These are phyloP conservation scores for Chaetoscypha palmicola DNA, from an alignment of 2,329 filamentous ascomycete genomes.

Conservation along the genomic window DNA sequence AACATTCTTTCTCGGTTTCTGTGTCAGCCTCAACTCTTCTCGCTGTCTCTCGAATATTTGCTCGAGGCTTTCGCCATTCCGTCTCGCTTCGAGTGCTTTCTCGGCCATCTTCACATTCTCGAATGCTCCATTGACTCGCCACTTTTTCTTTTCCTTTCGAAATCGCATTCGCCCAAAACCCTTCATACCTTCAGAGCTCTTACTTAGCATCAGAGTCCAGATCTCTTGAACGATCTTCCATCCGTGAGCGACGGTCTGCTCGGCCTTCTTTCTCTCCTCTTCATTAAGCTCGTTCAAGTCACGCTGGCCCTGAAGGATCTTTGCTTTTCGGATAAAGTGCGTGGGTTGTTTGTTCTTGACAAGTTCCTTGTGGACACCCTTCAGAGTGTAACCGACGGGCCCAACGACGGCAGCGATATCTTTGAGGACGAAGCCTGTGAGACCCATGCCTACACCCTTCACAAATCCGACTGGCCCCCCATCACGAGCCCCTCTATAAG, in stretches of 20 bases:
- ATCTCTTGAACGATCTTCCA: slow-evolving; percentile 39
- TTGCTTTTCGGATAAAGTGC: slow-evolving; percentile 47
- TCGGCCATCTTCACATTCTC: slow-evolving; percentile 43
- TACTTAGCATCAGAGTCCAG: slow-evolving; percentile 34
- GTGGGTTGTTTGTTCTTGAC: slow-evolving; percentile 47
- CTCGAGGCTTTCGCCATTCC: slow-evolving; percentile 37
- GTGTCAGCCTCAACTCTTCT: slow-evolving; percentile 14
- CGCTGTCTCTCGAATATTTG: slow-evolving; percentile 21
- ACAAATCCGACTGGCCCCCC: slow-evolving; percentile 47
- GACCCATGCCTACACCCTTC: slow-evolving; percentile 50
- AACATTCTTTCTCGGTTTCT: slow-evolving; percentile 16
- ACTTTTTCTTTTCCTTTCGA: slow-evolving; percentile 35
- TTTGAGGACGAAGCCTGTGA: slow-evolving; percentile 59
- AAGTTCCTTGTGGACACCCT: slow-evolving; percentile 55
- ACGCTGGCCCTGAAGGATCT: slow-evolving; percentile 51
- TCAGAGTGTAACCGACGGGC: slow-evolving; percentile 54
- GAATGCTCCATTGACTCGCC: slow-evolving; percentile 36
- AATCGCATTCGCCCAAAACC: slow-evolving; percentile 31
- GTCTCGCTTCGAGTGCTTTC: slow-evolving; percentile 39
- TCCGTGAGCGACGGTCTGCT: slow-evolving; percentile 33
- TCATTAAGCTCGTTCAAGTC: slow-evolving; percentile 34
- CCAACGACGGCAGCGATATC: slow-evolving; percentile 55
- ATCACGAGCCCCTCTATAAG: slow-evolving; percentile 49
- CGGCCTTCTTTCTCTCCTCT: slow-evolving; percentile 27
- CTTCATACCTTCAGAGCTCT: slow-evolving; percentile 22